Evolutionary conservation across 768 basidiomycete genomes (phyloP).

Genomic region (Lyophyllum shimeji): DNA sequence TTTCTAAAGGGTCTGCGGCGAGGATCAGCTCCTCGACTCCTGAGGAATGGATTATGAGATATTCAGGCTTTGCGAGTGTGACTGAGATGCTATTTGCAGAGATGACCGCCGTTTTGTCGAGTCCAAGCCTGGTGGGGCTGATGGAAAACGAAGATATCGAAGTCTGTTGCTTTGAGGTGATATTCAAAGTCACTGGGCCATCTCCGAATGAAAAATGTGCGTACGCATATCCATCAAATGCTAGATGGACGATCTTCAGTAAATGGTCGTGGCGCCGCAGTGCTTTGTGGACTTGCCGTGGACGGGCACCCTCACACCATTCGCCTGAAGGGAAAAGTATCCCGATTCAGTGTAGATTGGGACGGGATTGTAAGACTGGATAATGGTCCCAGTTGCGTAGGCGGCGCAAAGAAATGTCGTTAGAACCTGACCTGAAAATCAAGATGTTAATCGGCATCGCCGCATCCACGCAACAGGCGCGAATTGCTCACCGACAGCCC

Average conservation of each 20-base stretch:
- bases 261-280: no score
- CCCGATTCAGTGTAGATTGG: background rate
- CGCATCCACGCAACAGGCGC: no score
- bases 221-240: constrained; percentile 5
- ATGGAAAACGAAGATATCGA: background rate
- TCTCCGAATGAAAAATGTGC: constrained; percentile 3
- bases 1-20: background rate
- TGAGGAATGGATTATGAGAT: background rate
- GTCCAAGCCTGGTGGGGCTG: background rate
- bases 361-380: background rate
- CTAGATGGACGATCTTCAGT: background rate
- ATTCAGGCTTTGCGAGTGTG: background rate
- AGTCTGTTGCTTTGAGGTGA: background rate
- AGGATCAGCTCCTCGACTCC: background rate
- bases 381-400: no score
- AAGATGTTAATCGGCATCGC: no score
- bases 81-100: background rate
- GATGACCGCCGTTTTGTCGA: background rate
- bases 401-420: background rate
- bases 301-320: background rate
- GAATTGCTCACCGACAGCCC: no score
- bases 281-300: background rate
- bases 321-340: background rate
- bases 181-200: background rate
- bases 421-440: background rate